Base-by-base conservation (phyloP, 331 rosid genomes). In the Arachis monticola region DNA sequence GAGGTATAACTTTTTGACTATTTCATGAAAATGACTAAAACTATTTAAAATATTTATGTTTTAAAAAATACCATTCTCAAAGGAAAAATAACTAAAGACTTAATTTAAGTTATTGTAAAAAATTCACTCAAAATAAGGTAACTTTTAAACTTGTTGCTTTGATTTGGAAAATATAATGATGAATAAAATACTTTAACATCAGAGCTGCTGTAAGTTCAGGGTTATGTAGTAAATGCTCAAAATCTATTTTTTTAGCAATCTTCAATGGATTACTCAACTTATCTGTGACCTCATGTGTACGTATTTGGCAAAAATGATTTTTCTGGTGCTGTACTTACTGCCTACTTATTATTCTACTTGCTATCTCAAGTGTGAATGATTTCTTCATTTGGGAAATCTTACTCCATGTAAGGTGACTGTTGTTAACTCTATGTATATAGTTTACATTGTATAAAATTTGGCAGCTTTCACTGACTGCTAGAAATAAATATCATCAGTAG, bases 201-300 rank as follows among this genome's bases (percentile, higher is more conserved):
- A 12, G 13, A 80, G 52, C 62, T 47, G 10, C 45, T 67, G 44
- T 17, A 67, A 73, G 8, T 74, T 60, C 73, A 44, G 62, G 72
- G 48, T 53, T 57, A 22, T 62, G 67, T 58, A 12, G 74, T 79
- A 22, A 45, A 14, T 11, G 13, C 6, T 30, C 61, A 17, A 38
- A 14, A 40, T 71, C 53, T 48, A 48, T 22, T 48, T 8, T 2
- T 48, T 48, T 48, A 48, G 53, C 59, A 12, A 66, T 31, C 12
- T 60, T 67, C 59, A 38, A 10, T 51, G 14, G 57, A 64, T 59
- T 50, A 69, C 51, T 69, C 27, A 22, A 22, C 27, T 22, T 22
- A 22, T 22, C 27, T 22, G 27, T 22, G 44, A 52, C 0, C 17
- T 31, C 60, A n/a, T 64, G 60, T 59, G 40, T 14, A 58, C 14